A percentile compares a stretch with the other conserved stretches of the same genome.
Evolutionary conservation across 345 rosid species (phyloP).

Genomic region (Gossypium turneri): DNA sequence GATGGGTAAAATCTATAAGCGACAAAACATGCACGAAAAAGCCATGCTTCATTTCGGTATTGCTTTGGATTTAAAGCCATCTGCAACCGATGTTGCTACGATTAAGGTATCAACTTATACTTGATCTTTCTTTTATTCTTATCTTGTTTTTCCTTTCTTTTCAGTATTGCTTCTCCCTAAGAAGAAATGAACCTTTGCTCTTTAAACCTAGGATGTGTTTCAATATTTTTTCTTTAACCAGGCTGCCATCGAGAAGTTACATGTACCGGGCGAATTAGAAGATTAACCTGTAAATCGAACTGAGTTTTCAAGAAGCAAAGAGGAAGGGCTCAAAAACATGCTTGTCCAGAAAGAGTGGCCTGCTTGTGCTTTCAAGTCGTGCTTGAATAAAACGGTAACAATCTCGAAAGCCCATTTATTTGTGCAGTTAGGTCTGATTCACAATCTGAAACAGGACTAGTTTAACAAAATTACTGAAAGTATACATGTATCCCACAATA

Average conservation of each 20-base stretch:
- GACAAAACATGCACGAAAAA: slow-evolving; percentile 66
- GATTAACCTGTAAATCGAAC: slow-evolving; percentile 27
- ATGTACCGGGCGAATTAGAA: slow-evolving; percentile 58
- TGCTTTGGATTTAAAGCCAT: slow-evolving; percentile 95
- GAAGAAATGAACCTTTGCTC: not conserved
- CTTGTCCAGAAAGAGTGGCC: not conserved
- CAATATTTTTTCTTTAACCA: slow-evolving; percentile 24
- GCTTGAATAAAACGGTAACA: slow-evolving; percentile 15
- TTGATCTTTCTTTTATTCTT: not conserved
- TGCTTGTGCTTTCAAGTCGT: slow-evolving; percentile 40
- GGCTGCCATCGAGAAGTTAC: slow-evolving; percentile 95
- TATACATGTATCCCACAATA: slow-evolving; percentile 15
- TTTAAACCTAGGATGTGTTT: not conserved
- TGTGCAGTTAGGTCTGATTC: slow-evolving; percentile 9
- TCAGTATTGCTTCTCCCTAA: too few species aligned
- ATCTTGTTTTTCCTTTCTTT: too few species aligned
- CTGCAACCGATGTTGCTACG: slow-evolving; percentile 81
- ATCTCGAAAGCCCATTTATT: not conserved
- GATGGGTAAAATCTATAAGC: slow-evolving; percentile 86
- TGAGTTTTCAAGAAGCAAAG: too few species aligned
- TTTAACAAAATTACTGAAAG: slow-evolving; percentile 9
- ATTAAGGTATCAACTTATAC: slow-evolving; percentile 59
- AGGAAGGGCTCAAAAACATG: too few species aligned
- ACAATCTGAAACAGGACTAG: not conserved
- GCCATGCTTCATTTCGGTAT: slow-evolving; percentile 94